These are phyloP conservation scores for Mycosarcoma mackinlayi DNA, from an alignment of 1,284 basidiomycete genomes.

Conservation along the genomic window DNA sequence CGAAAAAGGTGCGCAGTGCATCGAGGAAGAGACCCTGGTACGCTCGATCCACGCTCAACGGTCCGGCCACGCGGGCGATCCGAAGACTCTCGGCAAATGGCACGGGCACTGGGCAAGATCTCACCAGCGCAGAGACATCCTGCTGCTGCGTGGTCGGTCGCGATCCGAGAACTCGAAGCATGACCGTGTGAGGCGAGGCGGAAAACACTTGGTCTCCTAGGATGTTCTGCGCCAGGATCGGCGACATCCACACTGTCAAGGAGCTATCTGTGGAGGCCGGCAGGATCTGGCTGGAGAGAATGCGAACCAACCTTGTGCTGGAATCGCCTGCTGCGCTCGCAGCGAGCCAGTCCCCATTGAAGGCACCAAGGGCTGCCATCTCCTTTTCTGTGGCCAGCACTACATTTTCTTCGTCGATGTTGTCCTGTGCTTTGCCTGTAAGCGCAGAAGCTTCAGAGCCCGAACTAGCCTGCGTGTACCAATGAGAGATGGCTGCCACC, in stretches of 20 bases:
- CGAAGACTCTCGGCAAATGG: conserved; percentile 72
- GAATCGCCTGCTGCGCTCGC: conserved; percentile 22
- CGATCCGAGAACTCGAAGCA: conserved; percentile 39
- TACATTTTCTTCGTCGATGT: conserved; percentile 58
- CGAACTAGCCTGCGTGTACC: conserved; percentile 26
- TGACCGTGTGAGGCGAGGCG: conserved; percentile 5
- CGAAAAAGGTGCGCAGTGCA: conserved; percentile 79
- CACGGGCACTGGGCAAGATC: conserved; percentile 54
- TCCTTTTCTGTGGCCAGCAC: conserved; percentile 69
- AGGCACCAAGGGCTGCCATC: conserved; percentile 78
- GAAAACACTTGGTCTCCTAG: conserved; percentile 35
- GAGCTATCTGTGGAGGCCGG: conserved; percentile 2
- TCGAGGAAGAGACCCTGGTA: conserved; percentile 80
- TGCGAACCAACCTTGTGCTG: conserved; percentile 47
- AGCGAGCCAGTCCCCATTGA: conserved; percentile 88
- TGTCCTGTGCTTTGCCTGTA: conserved; percentile 29
- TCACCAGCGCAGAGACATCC: conserved; percentile 44
- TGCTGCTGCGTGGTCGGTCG: conserved; percentile 14
- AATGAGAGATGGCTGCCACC: conserved; percentile 42
- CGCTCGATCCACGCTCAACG: conserved; percentile 78
- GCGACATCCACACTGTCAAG: conserved; percentile 42
- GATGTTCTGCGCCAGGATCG: conserved; percentile 57
- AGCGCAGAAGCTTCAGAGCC: conserved; percentile 7
- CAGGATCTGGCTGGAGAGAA: conserved; percentile 35
- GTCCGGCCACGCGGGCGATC: conserved; percentile 84